Base-by-base conservation (phyloP, 371 early-diverging fungal genomes). In the Zancudomyces culisetae region DNA sequence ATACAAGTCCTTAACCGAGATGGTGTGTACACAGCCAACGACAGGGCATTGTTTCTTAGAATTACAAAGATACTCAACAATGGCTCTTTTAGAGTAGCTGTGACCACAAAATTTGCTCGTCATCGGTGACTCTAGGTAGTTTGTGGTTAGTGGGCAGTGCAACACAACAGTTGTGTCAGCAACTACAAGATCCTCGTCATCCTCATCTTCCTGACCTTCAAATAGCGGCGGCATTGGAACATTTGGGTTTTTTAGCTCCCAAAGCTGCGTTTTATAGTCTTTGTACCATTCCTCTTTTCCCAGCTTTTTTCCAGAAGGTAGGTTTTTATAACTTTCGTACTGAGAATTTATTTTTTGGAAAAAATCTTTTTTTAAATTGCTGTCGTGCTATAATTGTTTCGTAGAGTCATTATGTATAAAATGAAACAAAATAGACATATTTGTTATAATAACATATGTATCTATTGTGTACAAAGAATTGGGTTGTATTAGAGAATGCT, bases 91-190 rank as follows among this genome's bases (percentile, higher is more conserved):
- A 22, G 50, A 49, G 21, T 49, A 49, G 39, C 39, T 49, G 19
- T 49, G 50, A 18, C 39, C 39, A 35, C 50, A 49, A 2, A 49
- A 12, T 35, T 49, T 49, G 30, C 50, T 49, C 3, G 50, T 49
- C 39, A 49, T 27, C 19, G 50, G 50, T 10, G 26, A 28, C 30
- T 49, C 50, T 3, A 49, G 28, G 30, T 29, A 29, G n/a, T 49
- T 49, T 30, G 50, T 49, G 3, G 50, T 29, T 29, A 49, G 39
- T 18, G 50, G 50, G 40, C 50, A 49, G 22, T 49, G 28, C 13
- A 49, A 49, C 2, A 19, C 28, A 12, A 28, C 21, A 10, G 30
- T 49, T 19, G 28, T 12, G 2, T 28, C 22, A 18, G 6, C 20
- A 8, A 49, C 30, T 29, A 49, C 30, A 4, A 49, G 22, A 20